phyloP scores from a whole-genome alignment of 495 filamentous ascomycete species.

The Daldinia loculata region DNA sequence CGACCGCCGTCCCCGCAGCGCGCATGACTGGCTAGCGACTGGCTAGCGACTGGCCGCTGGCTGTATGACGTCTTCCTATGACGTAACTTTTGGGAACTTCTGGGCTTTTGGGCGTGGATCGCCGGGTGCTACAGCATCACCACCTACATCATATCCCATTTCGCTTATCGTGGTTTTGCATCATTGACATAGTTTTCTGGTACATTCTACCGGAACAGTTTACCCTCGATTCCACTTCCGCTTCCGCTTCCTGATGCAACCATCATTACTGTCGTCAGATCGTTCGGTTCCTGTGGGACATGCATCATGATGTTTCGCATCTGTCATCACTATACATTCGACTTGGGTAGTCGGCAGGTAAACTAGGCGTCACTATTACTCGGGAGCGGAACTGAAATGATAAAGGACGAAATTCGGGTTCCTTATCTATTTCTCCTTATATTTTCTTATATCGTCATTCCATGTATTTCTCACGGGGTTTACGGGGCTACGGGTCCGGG shows the following conservation, averaged over 20 bases:
- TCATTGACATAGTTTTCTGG: constrained; percentile 36
- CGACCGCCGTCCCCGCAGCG: constrained; percentile 14
- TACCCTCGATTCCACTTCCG: constrained; percentile 32
- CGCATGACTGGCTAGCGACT: constrained; percentile 19
- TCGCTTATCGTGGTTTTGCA: constrained; percentile 40
- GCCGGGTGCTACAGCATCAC: constrained; percentile 38
- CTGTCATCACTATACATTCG: constrained; percentile 38
- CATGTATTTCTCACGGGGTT: constrained; percentile 17
- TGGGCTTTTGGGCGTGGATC: constrained; percentile 25
- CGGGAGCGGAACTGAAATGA: constrained; percentile 2
- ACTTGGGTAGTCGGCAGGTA: constrained; percentile 3
- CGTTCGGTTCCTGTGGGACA: constrained; percentile 8
- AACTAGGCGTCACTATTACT: constrained; percentile 28
- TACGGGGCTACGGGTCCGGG: constrained; percentile 20
- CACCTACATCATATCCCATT: constrained; percentile 44
- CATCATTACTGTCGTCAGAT: constrained; percentile 20
- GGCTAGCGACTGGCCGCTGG: neutral
- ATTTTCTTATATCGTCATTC: constrained; percentile 24
- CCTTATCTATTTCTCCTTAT: neutral
- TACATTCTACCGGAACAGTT: constrained; percentile 35
- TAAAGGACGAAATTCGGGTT: constrained; percentile 14
- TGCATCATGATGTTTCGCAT: constrained; percentile 39
- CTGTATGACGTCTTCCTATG: constrained; percentile 40
- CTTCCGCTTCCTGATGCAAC: constrained; percentile 32
- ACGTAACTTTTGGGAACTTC: constrained; percentile 19